These are phyloP conservation scores for Uromyces viciae-fabae DNA, from an alignment of 1,284 basidiomycete genomes.

Conservation along the genomic window DNA sequence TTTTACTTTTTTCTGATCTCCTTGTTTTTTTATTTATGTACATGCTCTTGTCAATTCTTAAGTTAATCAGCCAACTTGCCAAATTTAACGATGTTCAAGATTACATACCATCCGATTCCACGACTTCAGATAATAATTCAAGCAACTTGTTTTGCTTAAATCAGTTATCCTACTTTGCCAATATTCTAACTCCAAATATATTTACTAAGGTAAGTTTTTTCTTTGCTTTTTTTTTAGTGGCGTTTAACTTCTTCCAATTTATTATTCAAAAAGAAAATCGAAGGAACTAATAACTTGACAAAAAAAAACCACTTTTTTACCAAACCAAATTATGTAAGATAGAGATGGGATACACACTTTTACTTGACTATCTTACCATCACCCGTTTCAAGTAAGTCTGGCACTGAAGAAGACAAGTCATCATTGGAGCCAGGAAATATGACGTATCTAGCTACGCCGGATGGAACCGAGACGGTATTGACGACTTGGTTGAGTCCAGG, in stretches of 20 bases:
- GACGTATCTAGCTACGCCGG: conserved; percentile 31
- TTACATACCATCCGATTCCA: neutral
- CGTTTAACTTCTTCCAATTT: too few relatives aligned
- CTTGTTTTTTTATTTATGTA: neutral
- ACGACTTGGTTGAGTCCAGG: conserved; percentile 48
- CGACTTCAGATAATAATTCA: neutral
- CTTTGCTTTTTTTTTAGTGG: too few relatives aligned
- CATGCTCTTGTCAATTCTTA: neutral
- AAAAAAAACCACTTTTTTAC: neutral
- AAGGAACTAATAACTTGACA: neutral
- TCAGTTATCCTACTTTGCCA: conserved; percentile 45
- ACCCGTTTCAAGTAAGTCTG: conserved; percentile 10
- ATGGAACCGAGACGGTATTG: conserved; percentile 47
- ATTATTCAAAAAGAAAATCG: too few relatives aligned
- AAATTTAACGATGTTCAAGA: neutral
- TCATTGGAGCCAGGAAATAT: neutral
- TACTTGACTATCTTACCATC: conserved; percentile 49
- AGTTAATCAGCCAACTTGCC: neutral
- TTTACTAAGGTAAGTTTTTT: neutral
- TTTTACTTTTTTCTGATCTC: neutral
- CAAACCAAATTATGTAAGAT: conserved; percentile 47
- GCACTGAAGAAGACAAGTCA: neutral
- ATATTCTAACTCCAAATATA: conserved; percentile 46
- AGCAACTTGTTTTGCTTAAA: neutral
- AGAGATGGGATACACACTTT: conserved; percentile 52